A percentile compares a stretch with the other conserved stretches of the same genome.
Conservation (phyloP, 306 rosid genomes). For the Trichosanthes truncata region DNA sequence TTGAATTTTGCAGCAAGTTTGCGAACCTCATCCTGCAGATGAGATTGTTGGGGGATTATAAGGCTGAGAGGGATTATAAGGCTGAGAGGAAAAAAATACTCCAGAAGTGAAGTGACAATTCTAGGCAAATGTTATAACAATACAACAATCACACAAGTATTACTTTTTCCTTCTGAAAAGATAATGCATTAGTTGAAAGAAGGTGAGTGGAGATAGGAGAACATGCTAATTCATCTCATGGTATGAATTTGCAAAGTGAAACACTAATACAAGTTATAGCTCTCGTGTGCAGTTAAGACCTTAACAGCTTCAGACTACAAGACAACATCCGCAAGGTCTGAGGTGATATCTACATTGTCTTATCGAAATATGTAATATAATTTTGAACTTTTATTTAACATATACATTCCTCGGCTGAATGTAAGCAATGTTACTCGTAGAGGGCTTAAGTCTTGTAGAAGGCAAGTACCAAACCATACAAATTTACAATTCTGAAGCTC, state of each 20-base stretch:
- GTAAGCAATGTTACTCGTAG: background rate
- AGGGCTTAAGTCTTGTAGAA: background rate
- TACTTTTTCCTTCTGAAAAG: background rate
- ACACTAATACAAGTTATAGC: background rate
- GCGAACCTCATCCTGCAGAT: conserved; percentile 79
- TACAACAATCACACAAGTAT: background rate
- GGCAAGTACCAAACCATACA: background rate
- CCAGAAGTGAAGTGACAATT: background rate
- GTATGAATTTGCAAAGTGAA: background rate
- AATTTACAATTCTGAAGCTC: background rate
- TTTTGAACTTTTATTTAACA: background rate
- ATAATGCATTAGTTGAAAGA: background rate
- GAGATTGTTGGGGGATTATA: conserved; percentile 1
- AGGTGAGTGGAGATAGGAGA: background rate
- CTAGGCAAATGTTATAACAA: background rate
- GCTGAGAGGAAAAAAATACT: background rate
- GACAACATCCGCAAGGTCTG: background rate
- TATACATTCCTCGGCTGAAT: background rate
- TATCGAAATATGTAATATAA: background rate
- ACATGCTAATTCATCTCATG: background rate
- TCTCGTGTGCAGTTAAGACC: background rate
- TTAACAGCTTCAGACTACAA: background rate
- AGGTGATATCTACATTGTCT: background rate
- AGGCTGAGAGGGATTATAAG: conserved; percentile 2
- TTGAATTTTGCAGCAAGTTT: conserved; percentile 67